Evolutionary conservation across 768 basidiomycete species (phyloP), one percentile per base, ranked within the genome.

Genomic region (Xerocomellus dryophilus): DNA sequence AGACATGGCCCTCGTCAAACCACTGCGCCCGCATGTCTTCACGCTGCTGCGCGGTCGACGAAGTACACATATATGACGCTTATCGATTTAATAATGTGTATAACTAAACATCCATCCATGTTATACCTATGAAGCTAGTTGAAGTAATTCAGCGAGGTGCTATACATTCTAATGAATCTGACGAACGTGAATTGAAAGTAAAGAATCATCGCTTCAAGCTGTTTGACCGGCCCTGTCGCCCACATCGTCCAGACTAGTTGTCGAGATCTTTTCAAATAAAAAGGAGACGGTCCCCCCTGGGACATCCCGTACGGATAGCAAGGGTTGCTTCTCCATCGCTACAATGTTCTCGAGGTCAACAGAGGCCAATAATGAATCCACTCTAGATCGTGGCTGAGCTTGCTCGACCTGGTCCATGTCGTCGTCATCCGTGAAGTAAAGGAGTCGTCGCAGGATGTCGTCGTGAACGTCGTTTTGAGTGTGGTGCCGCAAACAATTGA

Each of bases 231-330:
- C 25, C 35, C 3, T 34, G 29, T 56, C 43, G 4, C 31, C 55
- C 18, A 21, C 47, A 45, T 50, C 32, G 47, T 53, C 52, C 32
- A 61, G 31, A 25, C 29, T 58, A 5, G 50, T 57, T 9, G 54
- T 58, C 21, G 79, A 75, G 34, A 71, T 77, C 61, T 78, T 85
- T 66, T 90, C 86, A 59, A 93, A 93, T 12, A 93, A 61, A 64
- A 88, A 91, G 8, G 87, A 86, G 17, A 92, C 69, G 2, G 85
- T 83, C 0, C 90, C 90, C 3, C 85, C 86, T 7, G 81, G 75
- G 18, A 81, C 65, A 43, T 73, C 68, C 6, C 79, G 74, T 12
- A 85, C 72, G 23, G 79, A 73, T 5, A 71, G 65, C 5, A 71
- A 67, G 8, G 72, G 60, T 46, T 60, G 55, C 9, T 52, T 59